Evolutionary conservation across 768 basidiomycete species (phyloP), one percentile per base, ranked within the genome.

Genomic region (Hebeloma cylindrosporum): DNA sequence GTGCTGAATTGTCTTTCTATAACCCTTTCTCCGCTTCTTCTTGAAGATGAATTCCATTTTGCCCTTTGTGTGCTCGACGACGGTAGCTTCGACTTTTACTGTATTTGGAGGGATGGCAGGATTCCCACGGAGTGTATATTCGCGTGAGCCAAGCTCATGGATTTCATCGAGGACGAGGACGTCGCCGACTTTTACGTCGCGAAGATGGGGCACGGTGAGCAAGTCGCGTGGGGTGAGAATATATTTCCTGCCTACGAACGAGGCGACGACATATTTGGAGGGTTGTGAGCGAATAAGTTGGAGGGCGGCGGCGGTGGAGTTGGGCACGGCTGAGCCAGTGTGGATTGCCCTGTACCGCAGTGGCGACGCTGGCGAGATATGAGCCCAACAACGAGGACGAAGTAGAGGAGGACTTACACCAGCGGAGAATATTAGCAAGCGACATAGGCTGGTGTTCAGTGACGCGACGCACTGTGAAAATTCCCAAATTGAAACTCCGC

Each of bases 1-100:
- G 66, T 92, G 86, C 63, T 82, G 78, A 52, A 97, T 90, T 6
- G 90, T 93, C 70, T 91, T 90, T 69, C 88, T 82, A 70, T 98
- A 98, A 7, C 95, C 93, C 74, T 98, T 97, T 83, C 96, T 84
- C 69, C 93, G 73, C 75, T 98, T 99, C 74, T 94, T 95, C 76
- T 97, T 96, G 70, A 94, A 81, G 43, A 89, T 88, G 57, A 74
- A 77, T 68, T 95, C 88, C 88, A 98, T 87, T 41, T 79, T 77
- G 6, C 92, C 89, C 65, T 94, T 97, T 31, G 96, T 98, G 62
- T 99, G 95, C 67, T 99, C 96, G 34, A 98, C 69, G n/a, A 99
- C 93, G 16, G 91, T 96, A 13, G 93, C 85, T 53, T 86, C 74
- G 29, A 94, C 85, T 49, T 75, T 75, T 53, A 96, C 82, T 28